These are phyloP conservation scores for Tripidium arundinaceum DNA, from an alignment of 202 grass and related monocot species.

Conservation along the genomic window DNA sequence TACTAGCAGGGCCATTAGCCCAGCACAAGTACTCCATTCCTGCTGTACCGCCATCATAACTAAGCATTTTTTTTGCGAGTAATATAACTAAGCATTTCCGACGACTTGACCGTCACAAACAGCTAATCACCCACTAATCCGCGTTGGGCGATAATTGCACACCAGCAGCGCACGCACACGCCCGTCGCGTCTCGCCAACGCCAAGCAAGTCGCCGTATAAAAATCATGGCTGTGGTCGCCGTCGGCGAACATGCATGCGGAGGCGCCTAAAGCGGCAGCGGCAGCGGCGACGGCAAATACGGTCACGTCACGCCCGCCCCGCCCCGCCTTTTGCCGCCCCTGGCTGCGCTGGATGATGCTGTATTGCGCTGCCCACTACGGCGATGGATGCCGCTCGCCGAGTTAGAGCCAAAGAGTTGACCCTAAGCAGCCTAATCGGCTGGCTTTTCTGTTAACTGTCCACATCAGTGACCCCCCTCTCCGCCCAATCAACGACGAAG, in stretches of 20 bases:
- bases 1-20: no score
- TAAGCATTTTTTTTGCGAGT: no score
- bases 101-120: neutral
- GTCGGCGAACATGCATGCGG: constrained; percentile 9
- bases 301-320: neutral
- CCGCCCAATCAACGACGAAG: neutral
- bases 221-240: neutral
- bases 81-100: neutral
- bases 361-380: constrained; percentile 16
- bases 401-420: neutral
- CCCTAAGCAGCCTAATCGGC: neutral
- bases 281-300: neutral
- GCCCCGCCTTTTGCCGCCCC: no score
- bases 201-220: neutral
- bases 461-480: neutral
- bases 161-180: neutral
- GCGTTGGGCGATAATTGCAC: neutral
- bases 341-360: no score
- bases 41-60: neutral
- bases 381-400: neutral
- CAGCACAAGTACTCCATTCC: no score
- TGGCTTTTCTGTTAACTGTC: constrained; percentile 24
- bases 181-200: neutral
- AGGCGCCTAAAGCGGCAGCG: neutral
- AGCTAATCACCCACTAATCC: no score